Conservation (phyloP, 2,329 filamentous ascomycete genomes). For the Esteya vermicola region DNA sequence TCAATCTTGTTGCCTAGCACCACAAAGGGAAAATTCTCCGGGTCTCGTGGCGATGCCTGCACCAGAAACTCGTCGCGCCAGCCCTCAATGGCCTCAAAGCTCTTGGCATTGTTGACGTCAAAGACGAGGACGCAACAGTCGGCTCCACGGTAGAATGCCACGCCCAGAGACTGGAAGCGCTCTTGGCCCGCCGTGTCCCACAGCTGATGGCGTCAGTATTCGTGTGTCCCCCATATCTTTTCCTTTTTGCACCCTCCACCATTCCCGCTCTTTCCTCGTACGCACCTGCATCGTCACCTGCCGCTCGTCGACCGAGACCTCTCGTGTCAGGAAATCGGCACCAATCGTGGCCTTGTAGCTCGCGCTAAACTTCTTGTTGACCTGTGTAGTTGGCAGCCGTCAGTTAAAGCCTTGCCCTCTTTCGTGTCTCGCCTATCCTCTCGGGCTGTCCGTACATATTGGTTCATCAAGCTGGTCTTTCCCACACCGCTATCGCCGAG, state of each 20-base stretch:
- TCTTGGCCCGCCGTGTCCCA: slow-evolving; percentile 98
- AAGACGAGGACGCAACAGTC: slow-evolving; percentile 97
- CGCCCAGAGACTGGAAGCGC: slow-evolving; percentile 90
- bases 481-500: slow-evolving; percentile 97
- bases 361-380: slow-evolving; percentile 99
- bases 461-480: slow-evolving; percentile 99
- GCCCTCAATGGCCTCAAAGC: slow-evolving; percentile 94
- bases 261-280: slow-evolving; percentile 2
- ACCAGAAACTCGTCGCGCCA: slow-evolving; percentile 98
- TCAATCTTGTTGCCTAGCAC: slow-evolving; percentile 99
- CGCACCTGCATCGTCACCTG: slow-evolving; percentile 82
- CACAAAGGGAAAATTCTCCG: slow-evolving; percentile 95
- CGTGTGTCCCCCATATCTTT: neutral
- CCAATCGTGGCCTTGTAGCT: slow-evolving; percentile 99
- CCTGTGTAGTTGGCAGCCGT: slow-evolving; percentile 34
- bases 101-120: slow-evolving; percentile 98
- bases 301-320: slow-evolving; percentile 92
- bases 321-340: slow-evolving; percentile 94
- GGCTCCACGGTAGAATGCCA: slow-evolving; percentile 93
- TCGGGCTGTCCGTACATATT: slow-evolving; percentile 69
- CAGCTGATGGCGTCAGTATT: slow-evolving; percentile 40
- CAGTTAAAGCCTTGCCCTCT: neutral
- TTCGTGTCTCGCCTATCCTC: neutral
- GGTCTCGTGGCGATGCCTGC: slow-evolving; percentile 89
- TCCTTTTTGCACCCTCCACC: neutral